Percentiles rank a stretch among this genome's conserved stretches.
Evolutionary conservation across 257 asterid species (phyloP).

Genomic region (Solanum piurae): DNA sequence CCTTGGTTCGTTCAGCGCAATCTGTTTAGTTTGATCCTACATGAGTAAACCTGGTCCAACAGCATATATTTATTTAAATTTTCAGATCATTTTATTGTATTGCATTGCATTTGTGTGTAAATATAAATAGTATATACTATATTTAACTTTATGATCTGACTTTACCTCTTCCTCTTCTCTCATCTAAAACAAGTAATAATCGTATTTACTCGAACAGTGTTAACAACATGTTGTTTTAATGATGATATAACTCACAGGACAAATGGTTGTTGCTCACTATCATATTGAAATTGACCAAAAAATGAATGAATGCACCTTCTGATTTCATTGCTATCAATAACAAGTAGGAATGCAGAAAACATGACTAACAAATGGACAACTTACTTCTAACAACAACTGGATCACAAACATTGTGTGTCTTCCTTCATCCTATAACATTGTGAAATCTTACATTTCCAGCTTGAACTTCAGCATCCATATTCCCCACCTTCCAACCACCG

Average conservation of each 20-base stretch:
- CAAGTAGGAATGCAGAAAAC: constrained; percentile 11
- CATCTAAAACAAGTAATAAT: not conserved
- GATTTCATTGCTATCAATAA: constrained; percentile 4
- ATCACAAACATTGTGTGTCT: constrained; percentile 44
- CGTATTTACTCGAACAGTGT: not conserved
- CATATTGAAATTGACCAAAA: not conserved
- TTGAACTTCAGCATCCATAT: not conserved
- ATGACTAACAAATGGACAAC: constrained; percentile 28
- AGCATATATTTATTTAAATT: not conserved
- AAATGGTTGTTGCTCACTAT: not conserved
- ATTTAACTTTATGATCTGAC: not conserved
- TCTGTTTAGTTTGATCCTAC: not conserved
- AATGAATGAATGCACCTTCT: not conserved
- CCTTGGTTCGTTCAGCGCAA: not conserved
- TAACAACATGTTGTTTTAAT: not conserved
- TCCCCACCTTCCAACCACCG: not conserved
- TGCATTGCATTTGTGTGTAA: not conserved
- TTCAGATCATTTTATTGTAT: not conserved
- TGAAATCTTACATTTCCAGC: constrained; percentile 4
- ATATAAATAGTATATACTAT: not conserved
- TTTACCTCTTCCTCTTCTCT: not conserved
- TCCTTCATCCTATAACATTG: constrained; percentile 15
- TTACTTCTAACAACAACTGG: constrained; percentile 19
- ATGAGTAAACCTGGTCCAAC: not conserved
- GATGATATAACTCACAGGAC: not conserved